Base-by-base conservation (phyloP, 1,284 basidiomycete species). In the Mixia osmundae region DNA sequence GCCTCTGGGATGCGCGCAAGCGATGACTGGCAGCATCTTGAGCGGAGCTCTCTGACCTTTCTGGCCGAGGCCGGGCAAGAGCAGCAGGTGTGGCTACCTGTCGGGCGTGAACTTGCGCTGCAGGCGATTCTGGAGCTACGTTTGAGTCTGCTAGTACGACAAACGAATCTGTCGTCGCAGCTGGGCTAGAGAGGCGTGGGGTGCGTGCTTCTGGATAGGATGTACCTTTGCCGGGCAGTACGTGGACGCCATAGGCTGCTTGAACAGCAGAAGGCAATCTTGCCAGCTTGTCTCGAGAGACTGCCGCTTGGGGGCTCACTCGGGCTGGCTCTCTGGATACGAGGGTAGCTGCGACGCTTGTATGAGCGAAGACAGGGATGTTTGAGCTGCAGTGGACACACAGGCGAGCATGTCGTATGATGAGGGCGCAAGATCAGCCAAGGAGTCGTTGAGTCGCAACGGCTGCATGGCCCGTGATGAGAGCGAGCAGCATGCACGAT, bases 11-110 rank as follows among this genome's bases (percentile, higher is more conserved):
- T n/a, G 19, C 40, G 36, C 19, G 39, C 36, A 31, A 37, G 11
- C 14, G 39, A 18, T 25, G 36, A 21, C 5, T 22, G 36, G 16
- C 31, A 16, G 14, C 61, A 61, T 25, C 65, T 64, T 36, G 67
- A 62, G 40, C 60, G 54, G 41, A 47, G 39, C n/a, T n/a, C n/a
- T n/a, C n/a, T n/a, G n/a, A n/a, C 11, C 46, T 45, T 33, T 45
- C 40, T 34, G 46, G 35, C 18, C 19, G 12, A 5, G 12, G 15
- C 24, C 11, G 18, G 8, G 14, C 7, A 15, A 8, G 9, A 15
- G 29, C 18, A 19, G 31, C 14, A 21, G n/a, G 5, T 9, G 31
- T 18, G 16, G 31, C 10, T 5, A 20, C 5, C 37, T 3, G 39
- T 32, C 16, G 44, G 31, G 4, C 39, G 41, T 7, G 43, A 33